Conservation (phyloP, 805 yeast genomes). For the Starmerella lactis-condensi region DNA sequence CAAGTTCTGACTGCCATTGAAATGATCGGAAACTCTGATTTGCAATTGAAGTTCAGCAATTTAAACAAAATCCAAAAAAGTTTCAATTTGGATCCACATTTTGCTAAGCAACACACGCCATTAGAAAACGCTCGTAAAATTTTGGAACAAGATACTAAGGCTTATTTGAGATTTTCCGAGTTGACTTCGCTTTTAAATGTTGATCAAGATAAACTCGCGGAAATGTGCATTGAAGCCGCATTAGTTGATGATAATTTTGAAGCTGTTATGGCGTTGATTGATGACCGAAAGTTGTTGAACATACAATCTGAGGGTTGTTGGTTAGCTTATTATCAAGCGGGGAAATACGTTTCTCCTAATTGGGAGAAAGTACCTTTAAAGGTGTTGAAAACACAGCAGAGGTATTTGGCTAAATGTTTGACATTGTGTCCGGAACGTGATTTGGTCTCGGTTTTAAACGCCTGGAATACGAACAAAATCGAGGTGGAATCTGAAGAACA, state of each 20-base stretch:
- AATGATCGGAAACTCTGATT: constrained; percentile 2
- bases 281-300: constrained; percentile 13
- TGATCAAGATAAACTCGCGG: constrained; percentile 5
- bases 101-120: constrained; percentile 11
- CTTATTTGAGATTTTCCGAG: constrained; percentile 18
- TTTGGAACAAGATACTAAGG: constrained; percentile 19
- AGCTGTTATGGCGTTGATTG: constrained; percentile 21
- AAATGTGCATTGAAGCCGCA: constrained; percentile 44
- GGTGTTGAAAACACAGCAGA: constrained; percentile 34
- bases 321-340: constrained; percentile 60
- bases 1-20: constrained; percentile 7
- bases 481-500: constrained; percentile 2
- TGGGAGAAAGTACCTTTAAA: constrained; percentile 30
- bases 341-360: constrained; percentile 35
- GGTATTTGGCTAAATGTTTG: constrained; percentile 35
- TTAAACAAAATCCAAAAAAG: constrained; percentile 4
- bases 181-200: constrained; percentile 9
- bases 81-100: constrained; percentile 8
- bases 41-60: constrained; percentile 1
- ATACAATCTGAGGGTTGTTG: constrained; percentile 30
- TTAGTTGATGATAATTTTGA: constrained; percentile 42
- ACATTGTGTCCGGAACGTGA: constrained; percentile 37
- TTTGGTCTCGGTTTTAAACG: constrained; percentile 36
- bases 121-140: constrained; percentile 18
- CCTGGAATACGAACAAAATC: constrained; percentile 30